phyloP scores from a whole-genome alignment of 2,329 filamentous ascomycete genomes.

The Leptodontidium sp. region DNA sequence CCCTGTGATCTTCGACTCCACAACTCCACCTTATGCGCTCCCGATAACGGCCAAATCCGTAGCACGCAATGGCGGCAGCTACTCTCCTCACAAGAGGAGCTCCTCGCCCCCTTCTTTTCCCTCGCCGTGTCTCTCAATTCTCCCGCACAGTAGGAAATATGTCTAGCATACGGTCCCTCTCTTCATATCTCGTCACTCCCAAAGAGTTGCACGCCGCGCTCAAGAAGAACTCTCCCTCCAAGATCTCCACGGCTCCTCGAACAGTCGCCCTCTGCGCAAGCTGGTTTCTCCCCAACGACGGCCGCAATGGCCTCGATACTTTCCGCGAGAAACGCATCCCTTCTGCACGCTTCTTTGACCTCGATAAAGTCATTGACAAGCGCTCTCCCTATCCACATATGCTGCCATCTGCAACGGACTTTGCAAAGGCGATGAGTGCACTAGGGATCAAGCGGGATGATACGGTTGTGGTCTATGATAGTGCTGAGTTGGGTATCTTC shows the following conservation, averaged over 20 bases:
- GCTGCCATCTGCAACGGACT: conserved; percentile 83
- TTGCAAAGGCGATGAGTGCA: conserved; percentile 87
- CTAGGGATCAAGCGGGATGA: conserved; percentile 89
- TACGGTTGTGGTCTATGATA: conserved; percentile 92
- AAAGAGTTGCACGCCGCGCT: conserved; percentile 83
- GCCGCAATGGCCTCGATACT: conserved; percentile 79
- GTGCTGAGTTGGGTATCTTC: conserved; percentile 90
- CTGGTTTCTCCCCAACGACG: conserved; percentile 97
- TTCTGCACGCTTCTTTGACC: conserved; percentile 92
- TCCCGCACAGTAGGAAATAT: conserved; percentile 43
- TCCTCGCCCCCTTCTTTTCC: conserved; percentile 28
- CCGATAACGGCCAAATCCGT: conserved; percentile 33
- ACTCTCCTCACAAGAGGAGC: conserved; percentile 36
- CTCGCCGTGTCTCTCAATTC: conserved; percentile 29
- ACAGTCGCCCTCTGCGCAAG: conserved; percentile 90
- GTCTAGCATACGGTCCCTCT: conserved; percentile 62
- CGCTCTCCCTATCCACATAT: conserved; percentile 94
- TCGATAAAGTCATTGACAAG: conserved; percentile 90
- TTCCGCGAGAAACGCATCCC: conserved; percentile 88
- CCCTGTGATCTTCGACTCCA: background rate
- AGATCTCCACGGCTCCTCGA: conserved; percentile 81
- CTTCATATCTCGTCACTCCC: conserved; percentile 87
- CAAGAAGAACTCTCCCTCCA: conserved; percentile 80
- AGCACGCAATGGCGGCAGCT: conserved; percentile 44
- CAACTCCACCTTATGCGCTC: conserved; percentile 33